Evolutionary conservation across 768 basidiomycete species (phyloP).

Genomic region (Boletus tomentosulus): DNA sequence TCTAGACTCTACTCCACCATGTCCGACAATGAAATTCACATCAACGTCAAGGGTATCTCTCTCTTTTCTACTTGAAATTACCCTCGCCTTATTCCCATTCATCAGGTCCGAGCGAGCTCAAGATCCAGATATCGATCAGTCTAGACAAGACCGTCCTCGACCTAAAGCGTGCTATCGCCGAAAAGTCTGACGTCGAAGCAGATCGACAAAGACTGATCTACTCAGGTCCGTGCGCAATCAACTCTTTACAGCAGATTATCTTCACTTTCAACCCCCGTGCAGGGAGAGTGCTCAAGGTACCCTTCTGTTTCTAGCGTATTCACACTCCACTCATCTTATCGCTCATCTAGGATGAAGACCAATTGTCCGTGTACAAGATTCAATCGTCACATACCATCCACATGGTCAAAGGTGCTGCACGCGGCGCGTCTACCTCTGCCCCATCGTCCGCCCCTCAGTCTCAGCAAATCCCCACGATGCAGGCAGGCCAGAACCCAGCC

Average conservation of each 20-base stretch:
- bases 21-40: constrained; percentile 57
- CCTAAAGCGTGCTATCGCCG: constrained; percentile 87
- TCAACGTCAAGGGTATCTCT: constrained; percentile 63
- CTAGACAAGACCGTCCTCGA: constrained; percentile 84
- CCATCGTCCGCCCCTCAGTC: constrained; percentile 40
- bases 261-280: neutral
- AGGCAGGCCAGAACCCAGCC: constrained; percentile 83
- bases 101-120: constrained; percentile 85
- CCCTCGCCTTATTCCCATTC: neutral
- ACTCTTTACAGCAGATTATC: neutral
- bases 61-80: neutral
- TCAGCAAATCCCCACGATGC: constrained; percentile 69
- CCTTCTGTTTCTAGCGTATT: neutral
- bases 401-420: constrained; percentile 85
- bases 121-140: constrained; percentile 80
- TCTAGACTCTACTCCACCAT: constrained; percentile 35
- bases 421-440: constrained; percentile 32
- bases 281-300: constrained; percentile 75
- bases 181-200: constrained; percentile 78
- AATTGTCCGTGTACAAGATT: constrained; percentile 83
- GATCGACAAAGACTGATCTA: constrained; percentile 91
- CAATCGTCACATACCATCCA: constrained; percentile 85
- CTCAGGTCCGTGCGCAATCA: constrained; percentile 53
- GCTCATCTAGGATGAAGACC: constrained; percentile 68
- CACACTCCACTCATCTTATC: constrained; percentile 4